phyloP scores from a whole-genome alignment of 768 basidiomycete genomes.

The Amanita pseudoporphyria region DNA sequence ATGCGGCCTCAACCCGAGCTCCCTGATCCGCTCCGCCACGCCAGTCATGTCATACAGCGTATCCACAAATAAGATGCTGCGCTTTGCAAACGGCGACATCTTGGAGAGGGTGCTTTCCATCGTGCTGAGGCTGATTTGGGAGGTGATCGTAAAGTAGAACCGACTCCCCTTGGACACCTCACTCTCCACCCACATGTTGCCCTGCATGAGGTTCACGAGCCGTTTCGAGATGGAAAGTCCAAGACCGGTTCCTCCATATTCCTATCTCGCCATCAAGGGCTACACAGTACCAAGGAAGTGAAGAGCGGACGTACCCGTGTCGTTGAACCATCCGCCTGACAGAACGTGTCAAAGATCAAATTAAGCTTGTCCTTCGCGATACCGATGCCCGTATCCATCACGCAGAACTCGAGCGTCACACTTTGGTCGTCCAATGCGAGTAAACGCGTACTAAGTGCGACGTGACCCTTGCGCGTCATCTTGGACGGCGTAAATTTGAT shows the following conservation, averaged over 20 bases:
- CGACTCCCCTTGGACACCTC: slow-evolving; percentile 88
- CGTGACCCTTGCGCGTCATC: slow-evolving; percentile 72
- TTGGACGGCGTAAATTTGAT: slow-evolving; percentile 94
- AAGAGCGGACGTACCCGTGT: slow-evolving; percentile 55
- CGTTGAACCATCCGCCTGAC: slow-evolving; percentile 97
- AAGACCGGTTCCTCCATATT: slow-evolving; percentile 95
- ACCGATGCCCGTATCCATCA: slow-evolving; percentile 96
- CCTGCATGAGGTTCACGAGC: slow-evolving; percentile 94
- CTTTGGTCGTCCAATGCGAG: slow-evolving; percentile 71
- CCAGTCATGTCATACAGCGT: slow-evolving; percentile 67
- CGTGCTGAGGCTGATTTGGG: slow-evolving; percentile 66
- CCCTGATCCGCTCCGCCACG: slow-evolving; percentile 66
- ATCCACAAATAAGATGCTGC: slow-evolving; percentile 89
- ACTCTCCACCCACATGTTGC: slow-evolving; percentile 98
- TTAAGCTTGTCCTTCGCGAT: slow-evolving; percentile 98
- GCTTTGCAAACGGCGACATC: slow-evolving; percentile 80
- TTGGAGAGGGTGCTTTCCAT: slow-evolving; percentile 66
- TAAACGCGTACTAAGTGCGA: slow-evolving; percentile 79
- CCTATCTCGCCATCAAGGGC: slow-evolving; percentile 32
- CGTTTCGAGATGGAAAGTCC: slow-evolving; percentile 97
- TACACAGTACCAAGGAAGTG: not conserved
- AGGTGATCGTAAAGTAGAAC: slow-evolving; percentile 96
- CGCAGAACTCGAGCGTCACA: slow-evolving; percentile 93
- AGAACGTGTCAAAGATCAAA: slow-evolving; percentile 98
- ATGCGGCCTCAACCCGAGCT: slow-evolving; percentile 71